These are phyloP conservation scores for Phytophthora citrophthora DNA, from an alignment of 352 stramenopile species.

Conservation along the genomic window DNA sequence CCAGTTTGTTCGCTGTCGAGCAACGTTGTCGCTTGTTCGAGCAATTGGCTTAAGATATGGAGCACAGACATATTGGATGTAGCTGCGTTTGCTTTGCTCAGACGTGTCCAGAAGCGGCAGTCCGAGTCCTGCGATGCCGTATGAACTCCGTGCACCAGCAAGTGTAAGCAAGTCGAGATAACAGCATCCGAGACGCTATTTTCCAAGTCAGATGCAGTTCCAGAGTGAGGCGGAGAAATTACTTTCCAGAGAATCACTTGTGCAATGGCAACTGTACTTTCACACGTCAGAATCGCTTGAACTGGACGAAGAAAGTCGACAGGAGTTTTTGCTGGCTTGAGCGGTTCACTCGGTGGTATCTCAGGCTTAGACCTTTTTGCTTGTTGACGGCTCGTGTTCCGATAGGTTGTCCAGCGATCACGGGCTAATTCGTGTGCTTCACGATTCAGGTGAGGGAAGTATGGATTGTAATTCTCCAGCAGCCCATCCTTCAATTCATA, in stretches of 20 bases:
- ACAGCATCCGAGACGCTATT: conserved; percentile 80
- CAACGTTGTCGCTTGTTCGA: conserved; percentile 46
- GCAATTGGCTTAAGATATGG: conserved; percentile 59
- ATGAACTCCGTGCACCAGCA: conserved; percentile 83
- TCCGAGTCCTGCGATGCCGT: conserved; percentile 42
- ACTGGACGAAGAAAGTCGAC: conserved; percentile 63
- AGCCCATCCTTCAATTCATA: conserved; percentile 81
- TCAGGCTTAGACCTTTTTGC: conserved; percentile 19
- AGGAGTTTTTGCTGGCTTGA: conserved; percentile 44
- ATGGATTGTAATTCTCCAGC: conserved; percentile 86
- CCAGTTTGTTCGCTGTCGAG: conserved; percentile 79
- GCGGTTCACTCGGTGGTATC: conserved; percentile 41
- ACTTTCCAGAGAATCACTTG: conserved; percentile 76
- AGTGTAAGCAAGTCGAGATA: conserved; percentile 81
- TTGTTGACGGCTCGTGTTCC: conserved; percentile 56
- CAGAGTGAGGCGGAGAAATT: conserved; percentile 30
- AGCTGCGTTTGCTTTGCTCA: conserved; percentile 43
- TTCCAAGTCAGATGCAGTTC: conserved; percentile 13
- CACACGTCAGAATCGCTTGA: conserved; percentile 69
- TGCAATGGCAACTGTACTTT: conserved; percentile 69
- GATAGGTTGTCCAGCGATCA: conserved; percentile 82
- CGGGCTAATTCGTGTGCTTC: conserved; percentile 83
- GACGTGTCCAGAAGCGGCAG: conserved; percentile 53
- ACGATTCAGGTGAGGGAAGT: conserved; percentile 86
- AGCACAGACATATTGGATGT: conserved; percentile 58